These are phyloP conservation scores for Fusarium sp. DNA, from an alignment of 2,329 filamentous ascomycete genomes.

Conservation along the genomic window DNA sequence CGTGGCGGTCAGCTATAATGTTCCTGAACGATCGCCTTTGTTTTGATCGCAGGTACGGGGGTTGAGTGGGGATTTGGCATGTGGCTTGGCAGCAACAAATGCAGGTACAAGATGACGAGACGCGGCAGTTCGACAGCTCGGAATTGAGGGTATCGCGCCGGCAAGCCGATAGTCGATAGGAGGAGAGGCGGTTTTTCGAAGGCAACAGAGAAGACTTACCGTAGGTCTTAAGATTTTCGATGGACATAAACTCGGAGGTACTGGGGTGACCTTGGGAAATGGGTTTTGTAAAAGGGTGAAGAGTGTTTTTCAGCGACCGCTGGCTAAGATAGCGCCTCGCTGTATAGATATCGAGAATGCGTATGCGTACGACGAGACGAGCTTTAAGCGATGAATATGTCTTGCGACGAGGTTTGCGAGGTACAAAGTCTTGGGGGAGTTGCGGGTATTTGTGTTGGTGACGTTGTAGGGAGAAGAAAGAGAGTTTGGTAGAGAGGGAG, in stretches of 20 bases:
- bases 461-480: slow-evolving; percentile 44
- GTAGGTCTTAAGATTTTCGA: slow-evolving; percentile 98
- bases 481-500: slow-evolving; percentile 37
- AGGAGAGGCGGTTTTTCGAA: too few species aligned
- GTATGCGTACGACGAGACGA: slow-evolving; percentile 3
- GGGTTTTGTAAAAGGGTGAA: slow-evolving; percentile 61
- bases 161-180: neutral
- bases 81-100: slow-evolving; percentile 43
- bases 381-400: slow-evolving; percentile 18
- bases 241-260: slow-evolving; percentile 95
- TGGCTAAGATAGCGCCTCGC: slow-evolving; percentile 64
- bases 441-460: slow-evolving; percentile 47
- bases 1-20: slow-evolving; percentile 13
- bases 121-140: slow-evolving; percentile 1
- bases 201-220: slow-evolving; percentile 69
- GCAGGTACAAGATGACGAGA: slow-evolving; percentile 46
- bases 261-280: slow-evolving; percentile 70
- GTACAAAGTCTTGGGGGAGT: slow-evolving; percentile 35
- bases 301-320: slow-evolving; percentile 65
- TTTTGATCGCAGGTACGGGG: slow-evolving; percentile 14
- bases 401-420: slow-evolving; percentile 42
- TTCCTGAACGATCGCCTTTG: slow-evolving; percentile 1
- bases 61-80: slow-evolving; percentile 34
- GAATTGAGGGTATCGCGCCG: neutral
- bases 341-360: slow-evolving; percentile 46